Conservation (phyloP, 176 grass and related monocot genomes). For the Aegilops speltoides region DNA sequence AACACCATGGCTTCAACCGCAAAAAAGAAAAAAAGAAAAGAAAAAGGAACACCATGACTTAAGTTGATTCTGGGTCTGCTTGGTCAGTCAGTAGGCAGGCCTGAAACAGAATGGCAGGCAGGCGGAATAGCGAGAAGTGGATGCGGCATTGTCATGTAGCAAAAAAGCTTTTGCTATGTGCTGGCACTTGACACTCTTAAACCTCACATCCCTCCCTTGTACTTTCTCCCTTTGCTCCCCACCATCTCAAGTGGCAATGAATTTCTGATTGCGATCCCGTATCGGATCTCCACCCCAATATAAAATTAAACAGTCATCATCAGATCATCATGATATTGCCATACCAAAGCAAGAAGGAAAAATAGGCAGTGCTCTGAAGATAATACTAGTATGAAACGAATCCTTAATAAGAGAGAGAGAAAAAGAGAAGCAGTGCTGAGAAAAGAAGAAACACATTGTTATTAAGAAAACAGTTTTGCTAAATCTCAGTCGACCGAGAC, state of each 20-base stretch:
- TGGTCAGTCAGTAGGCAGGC: not conserved
- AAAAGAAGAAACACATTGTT: not conserved
- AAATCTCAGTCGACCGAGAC: too few species aligned
- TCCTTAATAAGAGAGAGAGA: not conserved
- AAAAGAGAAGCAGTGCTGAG: not conserved
- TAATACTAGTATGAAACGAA: not conserved
- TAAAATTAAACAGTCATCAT: not conserved
- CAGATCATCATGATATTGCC: constrained; percentile 23
- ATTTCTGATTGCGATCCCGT: constrained; percentile 9
- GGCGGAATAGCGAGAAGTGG: not conserved
- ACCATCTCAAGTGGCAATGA: not conserved
- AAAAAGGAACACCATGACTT: not conserved
- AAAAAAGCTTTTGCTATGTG: constrained; percentile 52
- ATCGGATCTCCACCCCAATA: constrained; percentile 37
- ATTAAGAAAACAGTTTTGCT: too few species aligned
- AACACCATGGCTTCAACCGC: not conserved
- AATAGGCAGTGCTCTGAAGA: not conserved
- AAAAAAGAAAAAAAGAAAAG: too few species aligned
- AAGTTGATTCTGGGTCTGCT: constrained; percentile 8
- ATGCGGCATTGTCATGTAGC: not conserved
- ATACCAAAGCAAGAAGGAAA: not conserved
- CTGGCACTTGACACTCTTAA: not conserved
- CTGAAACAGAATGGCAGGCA: constrained; percentile 16
- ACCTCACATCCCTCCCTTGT: constrained; percentile 24
- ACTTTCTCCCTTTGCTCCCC: constrained; percentile 35